Evolutionary conservation across 2,329 filamentous ascomycete genomes (phyloP).

Genomic region (Aspergillus pseudoterreus): DNA sequence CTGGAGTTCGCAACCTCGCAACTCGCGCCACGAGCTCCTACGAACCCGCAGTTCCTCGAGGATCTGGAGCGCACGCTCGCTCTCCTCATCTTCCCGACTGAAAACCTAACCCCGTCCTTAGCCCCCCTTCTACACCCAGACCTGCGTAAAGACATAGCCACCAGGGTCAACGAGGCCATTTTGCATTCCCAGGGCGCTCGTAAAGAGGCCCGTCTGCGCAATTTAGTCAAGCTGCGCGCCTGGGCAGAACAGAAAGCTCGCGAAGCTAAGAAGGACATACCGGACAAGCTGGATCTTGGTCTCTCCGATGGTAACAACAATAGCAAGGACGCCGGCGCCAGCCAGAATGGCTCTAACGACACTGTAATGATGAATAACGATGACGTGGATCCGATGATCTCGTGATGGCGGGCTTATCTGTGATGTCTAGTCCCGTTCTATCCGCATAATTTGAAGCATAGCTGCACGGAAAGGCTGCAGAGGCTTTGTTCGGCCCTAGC

Average conservation of each 20-base stretch:
- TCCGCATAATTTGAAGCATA: not conserved
- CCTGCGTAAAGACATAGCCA: conserved; percentile 78
- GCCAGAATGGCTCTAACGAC: conserved; percentile 34
- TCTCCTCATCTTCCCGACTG: conserved; percentile 80
- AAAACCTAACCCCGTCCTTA: conserved; percentile 71
- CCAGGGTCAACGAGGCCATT: conserved; percentile 84
- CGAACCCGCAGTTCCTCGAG: conserved; percentile 73
- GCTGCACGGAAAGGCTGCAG: not conserved
- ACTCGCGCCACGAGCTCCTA: conserved; percentile 80
- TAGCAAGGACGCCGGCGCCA: conserved; percentile 13
- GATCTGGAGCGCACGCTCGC: conserved; percentile 93
- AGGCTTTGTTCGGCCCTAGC: not conserved
- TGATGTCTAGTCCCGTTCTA: not conserved
- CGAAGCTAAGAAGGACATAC: conserved; percentile 45
- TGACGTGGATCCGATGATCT: conserved; percentile 40
- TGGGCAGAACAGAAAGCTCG: conserved; percentile 71
- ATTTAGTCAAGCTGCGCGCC: conserved; percentile 73
- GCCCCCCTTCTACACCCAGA: conserved; percentile 73
- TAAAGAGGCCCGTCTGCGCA: conserved; percentile 76
- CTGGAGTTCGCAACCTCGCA: conserved; percentile 84
- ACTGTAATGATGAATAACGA: conserved; percentile 41
- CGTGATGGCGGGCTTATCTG: conserved; percentile 21
- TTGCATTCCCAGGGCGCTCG: conserved; percentile 67
- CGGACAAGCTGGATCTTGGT: conserved; percentile 43
- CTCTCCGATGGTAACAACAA: conserved; percentile 34